phyloP scores from a whole-genome alignment of 1,284 basidiomycete genomes.

The Rhodofomes roseus region DNA sequence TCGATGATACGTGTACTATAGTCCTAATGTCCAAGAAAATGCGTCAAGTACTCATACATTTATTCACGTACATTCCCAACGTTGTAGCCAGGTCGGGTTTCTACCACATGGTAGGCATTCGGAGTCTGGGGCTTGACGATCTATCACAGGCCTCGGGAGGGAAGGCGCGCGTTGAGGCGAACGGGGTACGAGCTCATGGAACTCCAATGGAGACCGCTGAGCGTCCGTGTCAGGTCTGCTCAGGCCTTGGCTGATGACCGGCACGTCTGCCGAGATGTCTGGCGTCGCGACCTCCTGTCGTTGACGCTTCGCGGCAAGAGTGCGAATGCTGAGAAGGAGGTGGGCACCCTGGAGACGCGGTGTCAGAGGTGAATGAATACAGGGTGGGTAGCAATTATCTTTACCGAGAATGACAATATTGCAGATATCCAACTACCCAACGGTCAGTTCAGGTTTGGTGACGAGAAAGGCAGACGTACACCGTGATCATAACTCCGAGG shows the following conservation, averaged over 20 bases:
- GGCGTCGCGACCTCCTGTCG: slow-evolving; percentile 4
- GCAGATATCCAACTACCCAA: slow-evolving; percentile 10
- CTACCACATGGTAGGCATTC: not conserved
- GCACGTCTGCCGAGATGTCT: slow-evolving; percentile 1
- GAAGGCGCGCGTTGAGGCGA: not conserved
- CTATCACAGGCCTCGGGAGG: not conserved
- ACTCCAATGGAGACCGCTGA: not conserved
- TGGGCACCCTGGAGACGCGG: slow-evolving; percentile 7
- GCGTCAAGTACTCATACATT: too few species aligned
- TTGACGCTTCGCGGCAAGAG: slow-evolving; percentile 6
- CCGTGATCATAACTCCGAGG: not conserved
- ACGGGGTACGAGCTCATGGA: not conserved
- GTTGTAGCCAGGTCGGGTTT: not conserved
- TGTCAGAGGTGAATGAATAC: not conserved
- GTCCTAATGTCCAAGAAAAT: not conserved
- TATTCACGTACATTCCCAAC: slow-evolving; percentile 1
- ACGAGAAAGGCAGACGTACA: not conserved
- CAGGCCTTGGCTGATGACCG: not conserved
- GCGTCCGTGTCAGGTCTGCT: not conserved
- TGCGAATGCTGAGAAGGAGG: slow-evolving; percentile 11
- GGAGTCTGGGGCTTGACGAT: not conserved
- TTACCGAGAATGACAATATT: slow-evolving; percentile 11
- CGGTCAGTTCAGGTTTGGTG: not conserved
- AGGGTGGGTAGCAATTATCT: not conserved
- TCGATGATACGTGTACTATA: not conserved